Evolutionary conservation across 2,329 filamentous ascomycete genomes (phyloP).

Genomic region (Erysiphe neolycopersici): DNA sequence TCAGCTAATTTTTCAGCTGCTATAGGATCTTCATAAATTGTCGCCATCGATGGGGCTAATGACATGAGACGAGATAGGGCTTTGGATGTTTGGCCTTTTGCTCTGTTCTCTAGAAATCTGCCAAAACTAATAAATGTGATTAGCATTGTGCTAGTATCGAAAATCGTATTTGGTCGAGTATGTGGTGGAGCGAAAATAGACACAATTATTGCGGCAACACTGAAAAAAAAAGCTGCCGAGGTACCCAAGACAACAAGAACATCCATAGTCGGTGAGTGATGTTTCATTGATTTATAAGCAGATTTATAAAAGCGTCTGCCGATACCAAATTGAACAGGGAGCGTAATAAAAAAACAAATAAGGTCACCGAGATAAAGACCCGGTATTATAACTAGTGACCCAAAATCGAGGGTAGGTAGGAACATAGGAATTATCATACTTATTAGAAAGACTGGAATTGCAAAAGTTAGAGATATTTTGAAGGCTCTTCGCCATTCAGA

Average conservation of each 20-base stretch:
- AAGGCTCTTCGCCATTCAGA: slow-evolving; percentile 77
- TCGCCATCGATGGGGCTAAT: slow-evolving; percentile 83
- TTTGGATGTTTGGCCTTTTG: slow-evolving; percentile 89
- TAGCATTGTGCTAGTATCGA: slow-evolving; percentile 95
- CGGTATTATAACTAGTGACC: slow-evolving; percentile 32
- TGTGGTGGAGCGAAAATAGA: slow-evolving; percentile 54
- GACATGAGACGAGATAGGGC: slow-evolving; percentile 89
- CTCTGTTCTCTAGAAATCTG: slow-evolving; percentile 74
- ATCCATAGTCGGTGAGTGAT: slow-evolving; percentile 89
- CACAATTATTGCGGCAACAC: slow-evolving; percentile 60
- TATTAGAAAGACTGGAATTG: slow-evolving; percentile 70
- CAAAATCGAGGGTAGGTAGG: slow-evolving; percentile 50
- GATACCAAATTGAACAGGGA: slow-evolving; percentile 90
- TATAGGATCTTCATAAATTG: slow-evolving; percentile 84
- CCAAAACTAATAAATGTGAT: slow-evolving; percentile 87
- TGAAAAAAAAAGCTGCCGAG: slow-evolving; percentile 91
- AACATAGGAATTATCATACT: slow-evolving; percentile 90
- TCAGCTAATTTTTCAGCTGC: slow-evolving; percentile 79
- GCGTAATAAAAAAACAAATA: slow-evolving; percentile 56
- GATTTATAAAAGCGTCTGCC: slow-evolving; percentile 82
- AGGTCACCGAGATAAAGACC: slow-evolving; percentile 78
- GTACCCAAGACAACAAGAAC: slow-evolving; percentile 85
- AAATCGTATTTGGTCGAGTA: slow-evolving; percentile 60
- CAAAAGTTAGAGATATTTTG: slow-evolving; percentile 49
- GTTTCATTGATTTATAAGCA: slow-evolving; percentile 78